Conservation (phyloP, 192 early-diverging fungal species). For the Rhizophagus prolifer region DNA sequence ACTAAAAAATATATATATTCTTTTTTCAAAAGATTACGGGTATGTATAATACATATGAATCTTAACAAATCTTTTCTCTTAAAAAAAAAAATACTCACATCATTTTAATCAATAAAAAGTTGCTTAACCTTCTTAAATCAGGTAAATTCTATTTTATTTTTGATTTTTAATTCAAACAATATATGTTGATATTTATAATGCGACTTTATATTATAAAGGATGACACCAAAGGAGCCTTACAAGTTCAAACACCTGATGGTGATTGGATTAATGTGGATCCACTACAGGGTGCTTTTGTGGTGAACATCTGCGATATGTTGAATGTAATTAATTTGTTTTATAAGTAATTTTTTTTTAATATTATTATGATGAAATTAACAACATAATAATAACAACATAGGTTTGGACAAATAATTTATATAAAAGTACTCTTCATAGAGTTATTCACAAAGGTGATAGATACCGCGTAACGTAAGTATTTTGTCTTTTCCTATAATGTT, state of each 20-base stretch:
- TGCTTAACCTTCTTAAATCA: slow-evolving; percentile 52
- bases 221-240: slow-evolving; percentile 45
- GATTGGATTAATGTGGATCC: slow-evolving; percentile 53
- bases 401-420: slow-evolving; percentile 56
- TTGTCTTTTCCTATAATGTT: neutral
- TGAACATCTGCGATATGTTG: slow-evolving; percentile 61
- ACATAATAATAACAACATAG: slow-evolving; percentile 3
- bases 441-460: slow-evolving; percentile 39
- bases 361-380: too few species aligned
- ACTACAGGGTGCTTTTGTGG: slow-evolving; percentile 49
- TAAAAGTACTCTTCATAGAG: slow-evolving; percentile 50
- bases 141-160: neutral
- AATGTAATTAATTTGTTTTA: slow-evolving; percentile 23
- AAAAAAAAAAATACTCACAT: neutral
- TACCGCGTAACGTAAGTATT: slow-evolving; percentile 41
- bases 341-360: too few species aligned
- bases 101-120: slow-evolving; percentile 16
- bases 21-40: slow-evolving; percentile 22
- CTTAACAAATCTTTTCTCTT: neutral
- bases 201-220: slow-evolving; percentile 30
- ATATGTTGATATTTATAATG: neutral
- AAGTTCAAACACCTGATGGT: slow-evolving; percentile 44
- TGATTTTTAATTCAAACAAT: neutral
- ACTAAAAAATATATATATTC: too few species aligned
- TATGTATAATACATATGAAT: neutral